phyloP scores from a whole-genome alignment of 345 rosid species.

The Brassica juncea region DNA sequence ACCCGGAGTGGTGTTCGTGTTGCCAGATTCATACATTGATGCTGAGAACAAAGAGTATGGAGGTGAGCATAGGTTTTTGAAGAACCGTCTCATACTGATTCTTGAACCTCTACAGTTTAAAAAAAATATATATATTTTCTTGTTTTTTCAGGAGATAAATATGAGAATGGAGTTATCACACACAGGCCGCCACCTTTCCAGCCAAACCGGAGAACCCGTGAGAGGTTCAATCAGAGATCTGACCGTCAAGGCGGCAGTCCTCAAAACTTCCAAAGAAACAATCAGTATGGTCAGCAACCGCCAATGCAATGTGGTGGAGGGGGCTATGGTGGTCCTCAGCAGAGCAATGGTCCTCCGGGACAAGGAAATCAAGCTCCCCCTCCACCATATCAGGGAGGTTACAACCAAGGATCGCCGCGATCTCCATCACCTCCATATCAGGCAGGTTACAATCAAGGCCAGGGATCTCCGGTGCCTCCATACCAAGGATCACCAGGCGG shows the following conservation, averaged over 20 bases:
- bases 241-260: conserved; percentile 44
- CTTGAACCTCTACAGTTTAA: background rate
- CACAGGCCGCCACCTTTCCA: conserved; percentile 83
- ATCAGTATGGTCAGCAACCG: conserved; percentile 42
- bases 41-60: conserved; percentile 86
- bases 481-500: conserved; percentile 44
- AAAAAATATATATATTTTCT: background rate
- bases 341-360: conserved; percentile 44
- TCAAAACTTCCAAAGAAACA: conserved; percentile 49
- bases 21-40: conserved; percentile 96
- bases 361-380: conserved; percentile 39
- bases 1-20: conserved; percentile 79
- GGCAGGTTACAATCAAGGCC: conserved; percentile 41
- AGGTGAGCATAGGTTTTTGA: conserved; percentile 47
- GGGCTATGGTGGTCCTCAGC: conserved; percentile 52
- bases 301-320: conserved; percentile 55
- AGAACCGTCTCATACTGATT: background rate
- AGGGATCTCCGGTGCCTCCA: conserved; percentile 43
- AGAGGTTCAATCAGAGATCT: conserved; percentile 44
- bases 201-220: conserved; percentile 47
- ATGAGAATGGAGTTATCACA: conserved; percentile 78
- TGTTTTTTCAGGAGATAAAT: conserved; percentile 70
- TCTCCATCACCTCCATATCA: conserved; percentile 43
- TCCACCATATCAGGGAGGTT: conserved; percentile 42
- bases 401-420: conserved; percentile 36